Evolutionary conservation across 1,284 basidiomycete genomes (phyloP).

Genomic region (Binderoboletus segoi): DNA sequence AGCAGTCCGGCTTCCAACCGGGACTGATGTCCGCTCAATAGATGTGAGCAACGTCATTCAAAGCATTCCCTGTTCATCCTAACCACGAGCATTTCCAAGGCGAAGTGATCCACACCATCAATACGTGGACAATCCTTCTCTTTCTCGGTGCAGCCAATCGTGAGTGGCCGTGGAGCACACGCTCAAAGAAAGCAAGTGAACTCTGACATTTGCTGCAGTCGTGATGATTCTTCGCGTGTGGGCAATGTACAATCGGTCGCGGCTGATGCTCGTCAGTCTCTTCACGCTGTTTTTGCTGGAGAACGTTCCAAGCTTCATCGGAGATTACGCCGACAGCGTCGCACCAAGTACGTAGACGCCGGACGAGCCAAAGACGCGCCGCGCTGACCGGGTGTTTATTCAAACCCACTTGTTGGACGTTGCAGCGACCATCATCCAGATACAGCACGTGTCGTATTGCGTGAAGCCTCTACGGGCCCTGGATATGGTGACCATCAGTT

Average conservation of each 20-base stretch:
- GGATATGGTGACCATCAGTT: not conserved
- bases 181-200: too few species aligned
- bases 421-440: not conserved
- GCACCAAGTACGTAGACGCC: too few species aligned
- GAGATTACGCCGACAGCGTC: not conserved
- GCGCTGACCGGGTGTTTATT: too few species aligned
- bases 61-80: too few species aligned
- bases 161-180: not conserved
- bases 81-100: not conserved
- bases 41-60: conserved; percentile 2
- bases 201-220: not conserved
- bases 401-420: not conserved
- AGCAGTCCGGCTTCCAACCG: not conserved
- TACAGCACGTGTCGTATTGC: not conserved
- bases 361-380: too few species aligned
- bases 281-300: not conserved
- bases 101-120: not conserved
- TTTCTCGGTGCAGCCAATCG: conserved; percentile 11
- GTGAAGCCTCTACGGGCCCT: not conserved
- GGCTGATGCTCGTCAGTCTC: not conserved
- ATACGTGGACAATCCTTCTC: conserved; percentile 3
- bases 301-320: not conserved
- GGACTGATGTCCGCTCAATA: not conserved
- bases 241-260: conserved; percentile 14
- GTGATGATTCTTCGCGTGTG: conserved; percentile 15